A percentile compares a stretch with the other conserved stretches of the same genome.
Evolutionary conservation across 1,284 basidiomycete genomes (phyloP).

Genomic region (Laetiporus sulphureus): DNA sequence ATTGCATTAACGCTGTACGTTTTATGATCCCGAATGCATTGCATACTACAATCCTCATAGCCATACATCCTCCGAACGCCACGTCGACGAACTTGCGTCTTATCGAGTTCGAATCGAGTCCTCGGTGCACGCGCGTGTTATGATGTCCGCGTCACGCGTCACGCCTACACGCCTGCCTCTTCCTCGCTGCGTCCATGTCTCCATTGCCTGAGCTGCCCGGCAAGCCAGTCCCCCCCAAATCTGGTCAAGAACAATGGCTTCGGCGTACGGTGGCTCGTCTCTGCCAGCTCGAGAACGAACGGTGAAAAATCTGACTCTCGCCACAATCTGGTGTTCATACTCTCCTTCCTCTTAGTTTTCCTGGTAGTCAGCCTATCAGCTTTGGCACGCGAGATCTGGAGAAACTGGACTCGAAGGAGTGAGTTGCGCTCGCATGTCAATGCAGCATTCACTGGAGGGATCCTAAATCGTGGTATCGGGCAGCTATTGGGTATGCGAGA

Average conservation of each 20-base stretch:
- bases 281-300: conserved; percentile 55
- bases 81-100: no score
- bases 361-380: conserved; percentile 90
- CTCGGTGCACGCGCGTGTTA: no score
- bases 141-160: no score
- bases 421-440: conserved; percentile 24
- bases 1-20: no score
- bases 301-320: conserved; percentile 29
- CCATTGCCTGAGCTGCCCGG: conserved; percentile 64
- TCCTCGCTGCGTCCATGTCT: conserved; percentile 33
- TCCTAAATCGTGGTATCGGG: no score
- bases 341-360: conserved; percentile 50
- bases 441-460: conserved; percentile 5
- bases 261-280: conserved; percentile 55
- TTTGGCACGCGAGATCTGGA: conserved; percentile 67
- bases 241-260: conserved; percentile 57
- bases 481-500: conserved; percentile 99
- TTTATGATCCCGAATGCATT: no score
- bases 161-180: no score
- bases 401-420: conserved; percentile 83
- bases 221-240: conserved; percentile 42
- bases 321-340: neutral
- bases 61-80: no score
- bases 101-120: no score
- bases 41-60: no score